Base-by-base conservation (phyloP, 1,139 yeast species). In the Kurtzmaniella natalensis region DNA sequence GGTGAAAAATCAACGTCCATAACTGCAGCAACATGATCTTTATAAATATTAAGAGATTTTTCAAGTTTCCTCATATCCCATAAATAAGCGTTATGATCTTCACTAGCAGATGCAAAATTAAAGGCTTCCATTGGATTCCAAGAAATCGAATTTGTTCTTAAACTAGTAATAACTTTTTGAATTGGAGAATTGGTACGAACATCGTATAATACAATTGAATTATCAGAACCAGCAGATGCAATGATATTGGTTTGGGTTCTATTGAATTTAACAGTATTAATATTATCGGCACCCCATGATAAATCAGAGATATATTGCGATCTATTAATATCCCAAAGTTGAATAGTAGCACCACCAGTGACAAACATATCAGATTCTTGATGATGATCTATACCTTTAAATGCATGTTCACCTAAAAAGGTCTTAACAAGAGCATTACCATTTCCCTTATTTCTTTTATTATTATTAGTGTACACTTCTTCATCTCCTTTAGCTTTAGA, bases 121-220 rank as follows among this genome's bases (percentile, higher is more conserved):
- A 78, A 92, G 1, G 98, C 95, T 59, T 92, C 97, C 84, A 92
- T 86, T 4, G 99, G 99, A 59, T 94, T 92, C 97, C 97, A 94
- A 36, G 89, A 73, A 21, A 94, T 70, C 30, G 94, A 73, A 57
- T 94, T 94, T 17, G 94, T 85, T 50, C 94, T 73, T 72, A 92
- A 69, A 19, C 78, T 68, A 19, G 95, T 86, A 30, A 83, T 85
- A 40, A 92, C 77, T 57, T 88, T 89, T 55, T 94, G 97, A 3
- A 94, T 78, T 9, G 98, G 96, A 2, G 95, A 74, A 49, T 84
- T 79, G n/a, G 96, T 87, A 49, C 98, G 76, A 35, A 87, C 70
- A 58, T 94, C 99, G 57, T 94, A 92, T 32, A 94, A 64, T 2
- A 92, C 92, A 36, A 92, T 72, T 2, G 96, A 83, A 47, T 95